phyloP scores from a whole-genome alignment of 306 rosid genomes.

The Casuarina equisetifolia region DNA sequence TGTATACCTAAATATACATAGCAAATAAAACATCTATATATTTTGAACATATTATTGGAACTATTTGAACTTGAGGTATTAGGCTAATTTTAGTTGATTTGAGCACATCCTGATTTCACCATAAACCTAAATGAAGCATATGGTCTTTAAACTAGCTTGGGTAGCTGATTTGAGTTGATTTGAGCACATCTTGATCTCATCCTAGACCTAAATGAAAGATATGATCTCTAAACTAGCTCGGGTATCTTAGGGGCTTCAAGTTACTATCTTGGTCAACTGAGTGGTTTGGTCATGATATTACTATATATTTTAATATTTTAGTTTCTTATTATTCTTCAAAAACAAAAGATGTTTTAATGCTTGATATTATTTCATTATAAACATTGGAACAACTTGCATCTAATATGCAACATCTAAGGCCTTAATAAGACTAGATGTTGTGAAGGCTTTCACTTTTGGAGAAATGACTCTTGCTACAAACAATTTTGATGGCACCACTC shows the following conservation, averaged over 20 bases:
- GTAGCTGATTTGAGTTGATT: too few species aligned
- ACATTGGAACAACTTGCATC: background rate
- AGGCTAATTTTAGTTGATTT: background rate
- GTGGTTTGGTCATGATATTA: too few species aligned
- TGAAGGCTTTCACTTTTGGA: constrained; percentile 54
- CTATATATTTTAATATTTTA: too few species aligned
- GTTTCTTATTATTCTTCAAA: constrained; percentile 18
- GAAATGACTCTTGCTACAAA: constrained; percentile 66
- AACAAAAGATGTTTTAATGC: constrained; percentile 38
- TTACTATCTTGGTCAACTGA: too few species aligned
- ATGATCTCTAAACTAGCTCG: too few species aligned
- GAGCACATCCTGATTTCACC: background rate
- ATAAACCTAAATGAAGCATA: too few species aligned
- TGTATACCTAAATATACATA: constrained; percentile 4
- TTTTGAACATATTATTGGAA: background rate
- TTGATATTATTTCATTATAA: constrained; percentile 25
- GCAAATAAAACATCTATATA: background rate
- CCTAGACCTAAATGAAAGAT: too few species aligned
- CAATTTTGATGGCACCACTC: constrained; percentile 57
- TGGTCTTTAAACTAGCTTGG: background rate
- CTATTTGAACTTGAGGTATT: background rate
- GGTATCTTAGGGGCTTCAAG: too few species aligned
- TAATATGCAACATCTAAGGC: constrained; percentile 48
- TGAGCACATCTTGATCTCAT: too few species aligned
- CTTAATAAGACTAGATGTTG: constrained; percentile 65